Evolutionary conservation across 2,329 filamentous ascomycete genomes (phyloP).

Genomic region (Fusarium papillatum): DNA sequence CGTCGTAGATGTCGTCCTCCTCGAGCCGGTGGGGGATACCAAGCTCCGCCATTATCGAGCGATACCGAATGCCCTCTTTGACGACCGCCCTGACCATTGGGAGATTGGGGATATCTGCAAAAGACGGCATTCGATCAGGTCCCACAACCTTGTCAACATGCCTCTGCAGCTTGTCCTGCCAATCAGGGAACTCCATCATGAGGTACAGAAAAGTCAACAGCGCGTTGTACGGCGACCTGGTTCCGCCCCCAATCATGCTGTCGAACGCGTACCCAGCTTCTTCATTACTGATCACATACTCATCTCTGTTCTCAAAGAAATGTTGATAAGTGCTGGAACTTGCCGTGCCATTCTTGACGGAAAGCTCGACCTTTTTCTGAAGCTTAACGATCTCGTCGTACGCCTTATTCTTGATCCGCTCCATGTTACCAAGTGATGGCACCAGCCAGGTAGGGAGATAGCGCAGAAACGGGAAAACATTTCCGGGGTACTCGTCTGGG

Average conservation of each 20-base stretch:
- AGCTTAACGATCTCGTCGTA: not conserved
- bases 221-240: not conserved
- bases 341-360: not conserved
- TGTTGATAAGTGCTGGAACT: not conserved
- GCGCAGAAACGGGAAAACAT: conserved; percentile 8
- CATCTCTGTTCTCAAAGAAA: conserved; percentile 1
- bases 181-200: conserved; percentile 13
- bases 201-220: conserved; percentile 9
- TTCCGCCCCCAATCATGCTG: conserved; percentile 2
- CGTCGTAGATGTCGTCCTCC: conserved; percentile 8
- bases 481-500: conserved; percentile 1
- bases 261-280: conserved; percentile 10
- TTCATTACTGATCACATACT: conserved; percentile 3
- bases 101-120: conserved; percentile 3
- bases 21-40: conserved; percentile 8
- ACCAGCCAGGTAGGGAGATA: conserved; percentile 2
- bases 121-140: not conserved
- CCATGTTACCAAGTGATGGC: not conserved
- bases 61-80: conserved; percentile 1
- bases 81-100: conserved; percentile 9
- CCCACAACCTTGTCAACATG: conserved; percentile 2
- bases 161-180: conserved; percentile 5
- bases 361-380: not conserved
- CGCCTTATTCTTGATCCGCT: not conserved
- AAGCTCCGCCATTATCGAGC: not conserved